Evolutionary conservation across 352 stramenopile genomes (phyloP).

Genomic region (Globisporangium nodosum): DNA sequence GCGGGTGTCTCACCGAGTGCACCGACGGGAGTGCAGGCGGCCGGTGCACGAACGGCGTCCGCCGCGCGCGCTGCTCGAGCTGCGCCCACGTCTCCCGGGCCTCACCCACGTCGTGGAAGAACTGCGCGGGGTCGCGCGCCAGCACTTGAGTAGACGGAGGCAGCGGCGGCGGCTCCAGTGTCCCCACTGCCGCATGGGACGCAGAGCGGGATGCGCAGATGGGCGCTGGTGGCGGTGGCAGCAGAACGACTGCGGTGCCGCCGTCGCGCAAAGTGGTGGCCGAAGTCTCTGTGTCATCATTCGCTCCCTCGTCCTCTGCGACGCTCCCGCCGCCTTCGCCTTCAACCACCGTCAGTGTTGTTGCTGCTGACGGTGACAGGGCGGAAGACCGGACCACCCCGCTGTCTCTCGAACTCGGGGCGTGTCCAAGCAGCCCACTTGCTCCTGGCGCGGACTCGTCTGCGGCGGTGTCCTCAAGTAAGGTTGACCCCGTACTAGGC

Average conservation of each 20-base stretch:
- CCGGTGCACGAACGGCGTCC: slow-evolving; percentile 36
- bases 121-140: slow-evolving; percentile 12
- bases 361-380: not conserved
- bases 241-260: not conserved
- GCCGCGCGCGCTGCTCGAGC: slow-evolving; percentile 47
- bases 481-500: not conserved
- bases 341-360: not conserved
- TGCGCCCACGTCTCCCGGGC: slow-evolving; percentile 55
- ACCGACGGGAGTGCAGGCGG: slow-evolving; percentile 50
- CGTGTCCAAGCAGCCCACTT: not conserved
- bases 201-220: not conserved
- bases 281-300: not conserved
- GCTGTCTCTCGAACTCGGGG: not conserved
- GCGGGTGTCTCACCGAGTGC: slow-evolving; percentile 11
- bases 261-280: not conserved
- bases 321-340: not conserved
- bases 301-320: not conserved
- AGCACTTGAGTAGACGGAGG: not conserved
- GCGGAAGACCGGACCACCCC: not conserved
- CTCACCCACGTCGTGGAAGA: slow-evolving; percentile 35
- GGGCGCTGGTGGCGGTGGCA: not conserved
- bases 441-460: not conserved
- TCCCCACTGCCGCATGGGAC: no score
- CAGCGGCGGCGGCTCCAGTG: not conserved
- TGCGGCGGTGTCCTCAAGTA: not conserved